A percentile compares a stretch with the other conserved stretches of the same genome.
phyloP scores from a whole-genome alignment of 805 yeast species.

The Yamadazyma sp. region DNA sequence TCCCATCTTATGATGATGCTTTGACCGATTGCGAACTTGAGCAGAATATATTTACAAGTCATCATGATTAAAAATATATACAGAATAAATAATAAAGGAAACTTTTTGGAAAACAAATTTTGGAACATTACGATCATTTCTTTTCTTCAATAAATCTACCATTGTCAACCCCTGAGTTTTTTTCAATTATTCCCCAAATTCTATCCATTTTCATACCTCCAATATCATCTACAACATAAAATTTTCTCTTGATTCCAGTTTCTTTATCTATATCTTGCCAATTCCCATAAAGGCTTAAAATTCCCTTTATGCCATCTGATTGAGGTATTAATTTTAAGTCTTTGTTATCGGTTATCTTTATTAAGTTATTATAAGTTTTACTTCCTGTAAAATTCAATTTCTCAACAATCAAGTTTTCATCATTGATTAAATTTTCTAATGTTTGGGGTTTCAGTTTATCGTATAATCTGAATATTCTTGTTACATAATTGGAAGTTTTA shows the following conservation, averaged over 20 bases:
- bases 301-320: neutral
- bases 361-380: constrained; percentile 58
- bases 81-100: no score
- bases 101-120: neutral
- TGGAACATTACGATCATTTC: no score
- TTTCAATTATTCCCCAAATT: constrained; percentile 78
- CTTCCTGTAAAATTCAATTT: constrained; percentile 67
- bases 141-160: constrained; percentile 51
- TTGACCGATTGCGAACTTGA: no score
- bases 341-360: constrained; percentile 39
- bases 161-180: constrained; percentile 60
- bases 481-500: constrained; percentile 63
- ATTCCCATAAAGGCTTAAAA: constrained; percentile 25
- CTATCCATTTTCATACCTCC: constrained; percentile 86
- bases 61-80: no score
- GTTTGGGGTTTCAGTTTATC: constrained; percentile 63
- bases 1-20: no score
- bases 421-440: constrained; percentile 52
- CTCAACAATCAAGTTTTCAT: constrained; percentile 68
- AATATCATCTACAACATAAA: constrained; percentile 65
- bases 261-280: constrained; percentile 41
- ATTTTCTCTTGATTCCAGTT: constrained; percentile 34
- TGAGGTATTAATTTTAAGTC: constrained; percentile 33
- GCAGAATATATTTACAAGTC: no score
- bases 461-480: constrained; percentile 68